Evolutionary conservation across 257 asterid species (phyloP).

Genomic region (Nicotiana sylvestris): DNA sequence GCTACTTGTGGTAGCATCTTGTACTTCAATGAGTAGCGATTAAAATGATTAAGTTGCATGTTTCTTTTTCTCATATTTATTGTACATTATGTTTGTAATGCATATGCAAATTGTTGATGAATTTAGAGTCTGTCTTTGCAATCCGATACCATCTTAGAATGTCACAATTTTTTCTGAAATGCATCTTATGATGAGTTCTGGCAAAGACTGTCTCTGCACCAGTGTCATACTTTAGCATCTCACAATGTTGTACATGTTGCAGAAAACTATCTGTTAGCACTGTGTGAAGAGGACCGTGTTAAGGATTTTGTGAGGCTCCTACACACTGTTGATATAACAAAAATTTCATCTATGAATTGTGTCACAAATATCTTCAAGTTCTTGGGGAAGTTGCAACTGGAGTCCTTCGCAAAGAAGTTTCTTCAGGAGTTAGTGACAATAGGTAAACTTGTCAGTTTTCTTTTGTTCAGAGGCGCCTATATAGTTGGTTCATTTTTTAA

Average conservation of each 20-base stretch:
- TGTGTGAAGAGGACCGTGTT: conserved; percentile 54
- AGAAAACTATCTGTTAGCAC: conserved; percentile 65
- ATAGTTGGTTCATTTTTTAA: neutral
- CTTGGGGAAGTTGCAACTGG: conserved; percentile 67
- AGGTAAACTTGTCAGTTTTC: conserved; percentile 39
- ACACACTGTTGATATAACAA: conserved; percentile 54
- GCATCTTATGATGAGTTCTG: neutral
- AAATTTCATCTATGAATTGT: conserved; percentile 44
- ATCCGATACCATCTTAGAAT: neutral
- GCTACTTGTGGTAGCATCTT: neutral
- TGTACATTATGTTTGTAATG: neutral
- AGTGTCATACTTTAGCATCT: neutral
- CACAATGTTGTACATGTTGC: conserved; percentile 28
- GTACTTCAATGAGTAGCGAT: neutral
- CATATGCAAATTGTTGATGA: conserved; percentile 8
- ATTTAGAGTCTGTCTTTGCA: conserved; percentile 2
- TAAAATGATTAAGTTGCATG: conserved; percentile 1
- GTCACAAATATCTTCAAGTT: conserved; percentile 47
- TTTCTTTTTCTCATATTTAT: neutral
- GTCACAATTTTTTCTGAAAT: neutral
- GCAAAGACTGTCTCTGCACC: neutral
- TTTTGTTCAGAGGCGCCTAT: conserved; percentile 8
- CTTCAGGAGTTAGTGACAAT: conserved; percentile 50
- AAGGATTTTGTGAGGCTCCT: conserved; percentile 52
- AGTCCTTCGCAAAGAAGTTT: conserved; percentile 50